These are phyloP conservation scores for Telfairia occidentalis DNA, from an alignment of 331 rosid genomes.

Conservation along the genomic window DNA sequence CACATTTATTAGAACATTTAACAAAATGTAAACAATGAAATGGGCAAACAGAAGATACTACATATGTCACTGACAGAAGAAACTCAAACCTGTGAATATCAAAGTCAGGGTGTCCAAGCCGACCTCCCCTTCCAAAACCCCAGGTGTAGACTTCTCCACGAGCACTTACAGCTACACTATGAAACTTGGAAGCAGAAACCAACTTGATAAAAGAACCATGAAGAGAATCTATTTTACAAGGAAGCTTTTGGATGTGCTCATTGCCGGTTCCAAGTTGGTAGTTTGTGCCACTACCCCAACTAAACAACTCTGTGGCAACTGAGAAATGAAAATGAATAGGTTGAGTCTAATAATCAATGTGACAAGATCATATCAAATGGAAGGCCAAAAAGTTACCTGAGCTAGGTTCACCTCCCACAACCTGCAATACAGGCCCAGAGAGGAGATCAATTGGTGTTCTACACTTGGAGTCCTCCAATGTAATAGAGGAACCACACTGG, in stretches of 20 bases:
- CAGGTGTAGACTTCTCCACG: conserved; percentile 80
- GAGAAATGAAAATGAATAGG: conserved; percentile 18
- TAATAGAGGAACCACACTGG: conserved; percentile 68
- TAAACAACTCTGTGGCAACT: conserved; percentile 77
- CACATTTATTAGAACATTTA: neutral
- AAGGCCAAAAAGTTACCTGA: conserved; percentile 44
- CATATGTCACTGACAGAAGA: neutral
- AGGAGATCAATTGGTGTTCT: conserved; percentile 79
- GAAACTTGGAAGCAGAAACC: conserved; percentile 86
- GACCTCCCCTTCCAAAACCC: conserved; percentile 99
- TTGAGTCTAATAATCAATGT: neutral
- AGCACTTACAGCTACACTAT: conserved; percentile 79
- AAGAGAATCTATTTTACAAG: conserved; percentile 87
- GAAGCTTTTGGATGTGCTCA: conserved; percentile 76
- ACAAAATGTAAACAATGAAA: neutral
- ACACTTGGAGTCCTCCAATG: conserved; percentile 69
- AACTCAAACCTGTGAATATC: conserved; percentile 80
- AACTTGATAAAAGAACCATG: conserved; percentile 54
- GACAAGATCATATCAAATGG: conserved; percentile 12
- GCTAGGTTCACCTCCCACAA: conserved; percentile 32
- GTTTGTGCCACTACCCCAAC: conserved; percentile 98
- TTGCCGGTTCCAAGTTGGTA: conserved; percentile 99
- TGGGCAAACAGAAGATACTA: neutral
- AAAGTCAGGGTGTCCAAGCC: conserved; percentile 96
- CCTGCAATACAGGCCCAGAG: conserved; percentile 71